These are phyloP conservation scores for Backusella circina DNA, from an alignment of 192 early-diverging fungal genomes.

Conservation along the genomic window DNA sequence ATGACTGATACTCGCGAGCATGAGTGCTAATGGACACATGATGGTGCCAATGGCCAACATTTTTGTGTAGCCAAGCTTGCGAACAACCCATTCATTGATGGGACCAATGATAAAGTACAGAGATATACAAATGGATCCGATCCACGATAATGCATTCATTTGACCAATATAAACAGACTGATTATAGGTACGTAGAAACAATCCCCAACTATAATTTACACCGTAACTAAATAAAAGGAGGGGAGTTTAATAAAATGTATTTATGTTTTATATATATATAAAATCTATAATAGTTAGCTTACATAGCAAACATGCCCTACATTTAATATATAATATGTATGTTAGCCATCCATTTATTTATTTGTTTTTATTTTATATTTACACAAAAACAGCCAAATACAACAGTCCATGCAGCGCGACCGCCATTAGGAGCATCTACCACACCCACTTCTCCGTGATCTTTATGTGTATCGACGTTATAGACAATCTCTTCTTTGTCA, in stretches of 20 bases:
- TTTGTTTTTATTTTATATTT: conserved; percentile 13
- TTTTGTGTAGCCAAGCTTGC: conserved; percentile 46
- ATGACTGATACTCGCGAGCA: conserved; percentile 41
- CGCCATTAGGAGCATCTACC: conserved; percentile 39
- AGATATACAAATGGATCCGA: conserved; percentile 42
- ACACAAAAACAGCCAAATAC: conserved; percentile 41
- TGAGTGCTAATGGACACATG: conserved; percentile 37
- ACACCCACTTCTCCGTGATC: neutral
- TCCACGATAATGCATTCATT: conserved; percentile 41
- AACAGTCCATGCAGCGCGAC: conserved; percentile 38
- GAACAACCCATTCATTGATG: conserved; percentile 26
- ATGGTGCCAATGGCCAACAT: conserved; percentile 46
- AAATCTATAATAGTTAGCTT: neutral
- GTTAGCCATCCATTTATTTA: neutral
- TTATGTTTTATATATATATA: neutral
- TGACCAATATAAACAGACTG: conserved; percentile 36
- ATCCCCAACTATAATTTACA: conserved; percentile 47
- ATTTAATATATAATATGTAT: neutral
- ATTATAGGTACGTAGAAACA: conserved; percentile 42
- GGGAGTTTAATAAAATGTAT: too few relatives aligned
- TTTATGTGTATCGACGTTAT: neutral
- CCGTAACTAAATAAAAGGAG: conserved; percentile 33
- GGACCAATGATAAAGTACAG: conserved; percentile 43
- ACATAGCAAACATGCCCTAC: conserved; percentile 34
- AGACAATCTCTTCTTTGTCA: neutral